Conservation (phyloP, 768 basidiomycete genomes). For the Termitomyces sp. region DNA sequence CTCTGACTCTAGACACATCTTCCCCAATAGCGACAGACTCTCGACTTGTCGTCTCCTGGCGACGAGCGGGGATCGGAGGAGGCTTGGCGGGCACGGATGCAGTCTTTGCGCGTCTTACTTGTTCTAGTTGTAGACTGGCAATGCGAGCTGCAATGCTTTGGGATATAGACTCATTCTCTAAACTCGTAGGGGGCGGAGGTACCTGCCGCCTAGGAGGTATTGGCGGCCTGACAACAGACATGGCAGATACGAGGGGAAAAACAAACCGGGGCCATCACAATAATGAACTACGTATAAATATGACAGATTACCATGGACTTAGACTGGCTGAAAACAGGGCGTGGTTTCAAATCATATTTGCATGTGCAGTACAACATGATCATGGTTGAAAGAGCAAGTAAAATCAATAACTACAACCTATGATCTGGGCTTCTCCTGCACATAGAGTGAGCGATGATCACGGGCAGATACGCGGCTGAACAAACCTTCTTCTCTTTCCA, state of each 20-base stretch:
- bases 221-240: conserved; percentile 15
- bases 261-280: neutral
- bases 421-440: conserved; percentile 72
- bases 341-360: conserved; percentile 8
- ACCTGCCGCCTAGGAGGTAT: conserved; percentile 24
- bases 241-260: neutral
- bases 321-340: too few relatives aligned
- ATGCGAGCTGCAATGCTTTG: conserved; percentile 28
- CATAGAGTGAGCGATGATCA: neutral
- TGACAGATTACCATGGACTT: too few relatives aligned
- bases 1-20: neutral
- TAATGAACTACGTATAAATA: neutral
- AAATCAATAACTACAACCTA: conserved; percentile 20
- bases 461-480: conserved; percentile 7
- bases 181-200: conserved; percentile 16
- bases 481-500: conserved; percentile 99
- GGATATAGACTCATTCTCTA: conserved; percentile 5
- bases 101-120: conserved; percentile 7
- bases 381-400: conserved; percentile 10
- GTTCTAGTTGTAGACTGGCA: conserved; percentile 24
- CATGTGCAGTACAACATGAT: conserved; percentile 14
- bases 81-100: conserved; percentile 9
- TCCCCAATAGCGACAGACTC: neutral
- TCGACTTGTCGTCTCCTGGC: conserved; percentile 1
- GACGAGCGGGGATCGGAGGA: conserved; percentile 16